Evolutionary conservation across 768 basidiomycete species (phyloP), one percentile per base, ranked within the genome.

Genomic region (Rhizopogon sp.): DNA sequence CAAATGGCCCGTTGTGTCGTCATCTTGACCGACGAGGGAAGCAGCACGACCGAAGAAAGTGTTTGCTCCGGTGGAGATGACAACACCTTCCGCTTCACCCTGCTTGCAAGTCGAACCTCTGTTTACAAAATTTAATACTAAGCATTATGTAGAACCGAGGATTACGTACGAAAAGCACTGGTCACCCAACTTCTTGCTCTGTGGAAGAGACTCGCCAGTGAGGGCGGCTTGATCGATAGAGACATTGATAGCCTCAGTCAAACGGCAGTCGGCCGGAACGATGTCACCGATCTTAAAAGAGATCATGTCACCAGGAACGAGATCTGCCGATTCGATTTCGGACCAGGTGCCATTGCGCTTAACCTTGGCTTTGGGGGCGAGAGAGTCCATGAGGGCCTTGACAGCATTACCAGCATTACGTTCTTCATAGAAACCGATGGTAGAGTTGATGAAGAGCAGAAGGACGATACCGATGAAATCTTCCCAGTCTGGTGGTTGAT

Each of bases 251-350:
- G 95, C 85, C 70, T 98, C 96, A 6, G 87, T 89, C 56, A 98
- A 87, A 81, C 95, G 93, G 74, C 95, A 97, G 68, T 98, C 96
- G 58, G 94, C 95, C 52, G 96, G 93, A 56, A 98, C 96, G 60
- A 98, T 90, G 66, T 98, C 96, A 77, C 96, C 96, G 72, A 98
- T 98, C 76, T 98, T 98, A 92, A 98, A 98, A 3, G 93, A 79
- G 56, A 98, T 76, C 81, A 97, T 89, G 67, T 98, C 96, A 68
- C 95, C 96, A 49, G 96, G 96, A 37, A 97, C 94, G 52, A 98
- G 84, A 37, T 77, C 81, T 37, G 94, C 63, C 0, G 93, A 94
- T 66, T 98, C 96, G 60, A 98, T 88, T 71, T 98, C 96, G 17
- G 72, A 68, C 96, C 96, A 98, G 37, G 65, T 65, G 57, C 90